Base-by-base conservation (phyloP, 2,329 filamentous ascomycete species). In the Lachnellula occidentalis region DNA sequence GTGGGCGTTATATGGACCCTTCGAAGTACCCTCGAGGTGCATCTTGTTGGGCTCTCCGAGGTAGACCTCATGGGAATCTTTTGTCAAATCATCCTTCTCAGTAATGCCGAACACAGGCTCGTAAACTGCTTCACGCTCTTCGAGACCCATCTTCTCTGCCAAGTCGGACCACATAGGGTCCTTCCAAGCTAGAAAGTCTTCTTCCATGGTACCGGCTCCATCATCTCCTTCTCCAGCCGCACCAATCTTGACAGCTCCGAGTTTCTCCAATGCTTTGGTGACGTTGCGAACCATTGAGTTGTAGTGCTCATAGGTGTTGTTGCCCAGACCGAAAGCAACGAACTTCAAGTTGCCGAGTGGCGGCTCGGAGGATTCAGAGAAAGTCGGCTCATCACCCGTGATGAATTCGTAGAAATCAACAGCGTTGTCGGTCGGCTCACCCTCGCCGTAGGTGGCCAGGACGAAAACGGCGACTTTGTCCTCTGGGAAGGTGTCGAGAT, bases 241-340 rank as follows among this genome's bases (percentile, higher is more conserved):
- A 45, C 94, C 92, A 63, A 99, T 90, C 63, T 90, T 82, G 68
- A 85, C 80, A 12, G 88, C 94, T 58, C 94, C 94, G 19, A 95
- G 79, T 67, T 88, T 92, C 67, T 84, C 79, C 56, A 99, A 77
- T 58, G 85, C 85, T 71, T 87, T 85, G 74, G 94, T 85, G 55
- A 97, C 86, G 60, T 92, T 89, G 71, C 92, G 90, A 57, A 99
- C 92, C 90, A 99, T 96, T 50, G 88, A 88, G 77, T 99, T 99
- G 80, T 96, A 99, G 78, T 99, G 94, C 71, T 99, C 94, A 71
- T 99, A 99, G 27, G 94, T 97, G 78, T 97, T 99, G 79, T 99
- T 99, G 63, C 94, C 94, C 39, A 99, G 84, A 67, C 94, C 94
- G 67, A 99, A 99, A 54, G 91, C 82, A 67, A 99, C 91, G 69